Conservation (phyloP, 106 monocot genomes). For the Phalaenopsis aphrodite region DNA sequence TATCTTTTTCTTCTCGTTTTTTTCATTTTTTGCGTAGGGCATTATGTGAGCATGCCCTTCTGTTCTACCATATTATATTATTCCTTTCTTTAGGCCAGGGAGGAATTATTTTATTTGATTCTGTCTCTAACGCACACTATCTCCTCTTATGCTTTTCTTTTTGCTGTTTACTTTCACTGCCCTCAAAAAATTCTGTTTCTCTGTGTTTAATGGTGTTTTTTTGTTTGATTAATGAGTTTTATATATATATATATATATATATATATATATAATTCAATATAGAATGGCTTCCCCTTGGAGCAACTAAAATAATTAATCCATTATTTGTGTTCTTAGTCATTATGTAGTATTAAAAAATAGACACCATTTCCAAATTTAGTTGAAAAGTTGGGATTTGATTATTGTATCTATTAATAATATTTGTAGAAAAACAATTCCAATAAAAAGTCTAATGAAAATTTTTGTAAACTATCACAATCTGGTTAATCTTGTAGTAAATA, state of each 20-base stretch:
- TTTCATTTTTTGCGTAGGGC: slow-evolving; percentile 18
- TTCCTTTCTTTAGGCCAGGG: slow-evolving; percentile 20
- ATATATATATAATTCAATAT: not conserved
- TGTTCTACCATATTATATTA: not conserved
- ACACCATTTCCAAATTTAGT: no score
- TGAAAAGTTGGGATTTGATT: no score
- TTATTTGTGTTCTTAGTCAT: no score
- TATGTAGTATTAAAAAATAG: no score
- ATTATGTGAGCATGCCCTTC: slow-evolving; percentile 6
- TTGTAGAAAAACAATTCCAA: no score
- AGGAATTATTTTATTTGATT: slow-evolving; percentile 19
- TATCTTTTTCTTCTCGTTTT: slow-evolving; percentile 24
- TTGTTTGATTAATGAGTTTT: not conserved
- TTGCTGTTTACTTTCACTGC: slow-evolving; percentile 15
- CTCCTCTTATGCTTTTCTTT: slow-evolving; percentile 7
- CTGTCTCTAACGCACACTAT: not conserved
- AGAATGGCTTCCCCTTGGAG: no score
- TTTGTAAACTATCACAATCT: no score
- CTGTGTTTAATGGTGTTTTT: not conserved
- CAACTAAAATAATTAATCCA: no score
- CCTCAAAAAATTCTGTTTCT: slow-evolving; percentile 28
- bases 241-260: not conserved
- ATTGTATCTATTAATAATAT: no score
- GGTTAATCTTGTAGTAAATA: no score
- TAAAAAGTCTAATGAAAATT: no score